Evolutionary conservation across 495 filamentous ascomycete genomes (phyloP), one percentile per base, ranked within the genome.

Genomic region (Aspergillus carlsbadensis): DNA sequence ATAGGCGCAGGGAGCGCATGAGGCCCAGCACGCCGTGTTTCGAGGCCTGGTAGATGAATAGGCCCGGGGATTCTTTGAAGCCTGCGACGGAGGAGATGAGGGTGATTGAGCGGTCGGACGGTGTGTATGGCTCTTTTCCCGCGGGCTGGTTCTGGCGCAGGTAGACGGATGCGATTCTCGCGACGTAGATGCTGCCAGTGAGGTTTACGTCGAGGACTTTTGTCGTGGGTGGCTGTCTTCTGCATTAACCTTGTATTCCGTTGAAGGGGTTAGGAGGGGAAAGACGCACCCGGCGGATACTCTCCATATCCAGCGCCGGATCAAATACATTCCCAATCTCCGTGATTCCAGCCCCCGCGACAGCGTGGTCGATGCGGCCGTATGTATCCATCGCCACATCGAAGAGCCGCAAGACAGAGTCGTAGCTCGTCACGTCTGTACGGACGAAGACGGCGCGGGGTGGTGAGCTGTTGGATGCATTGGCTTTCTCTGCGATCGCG

Each of bases 11-110:
- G 8, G 69, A 67, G 40, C 70, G 61, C 69, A 74, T 67, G 22
- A 74, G 50, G 6, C 70, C 70, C 22, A 74, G 37, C 3, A 70
- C 67, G 3, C 70, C 70, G 60, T 71, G 69, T 51, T 74, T 74
- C 53, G 65, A 69, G 10, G 70, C 70, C 7, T 68, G 67, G 53
- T 74, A 71, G 15, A 61, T 58, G 6, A 56, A 59, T 34, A 71
- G 60, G 6, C 69, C 69, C 3, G 62, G 61, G 56, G 67, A 65
- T 53, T 74, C 70, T 48, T 74, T 72, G 51, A 67, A 74, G 4
- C 66, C 65, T 0, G 66, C 64, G 22, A 70, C 70, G 31, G 61
- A 66, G 42, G 67, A 69, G 5, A 70, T 66, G 6, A 75, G 53
- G 14, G 72, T 58, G 4, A 73, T 22, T 44, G 73, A 70, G n/a